Base-by-base conservation (phyloP, 805 yeast species). In the Lipomyces mesembrius region DNA sequence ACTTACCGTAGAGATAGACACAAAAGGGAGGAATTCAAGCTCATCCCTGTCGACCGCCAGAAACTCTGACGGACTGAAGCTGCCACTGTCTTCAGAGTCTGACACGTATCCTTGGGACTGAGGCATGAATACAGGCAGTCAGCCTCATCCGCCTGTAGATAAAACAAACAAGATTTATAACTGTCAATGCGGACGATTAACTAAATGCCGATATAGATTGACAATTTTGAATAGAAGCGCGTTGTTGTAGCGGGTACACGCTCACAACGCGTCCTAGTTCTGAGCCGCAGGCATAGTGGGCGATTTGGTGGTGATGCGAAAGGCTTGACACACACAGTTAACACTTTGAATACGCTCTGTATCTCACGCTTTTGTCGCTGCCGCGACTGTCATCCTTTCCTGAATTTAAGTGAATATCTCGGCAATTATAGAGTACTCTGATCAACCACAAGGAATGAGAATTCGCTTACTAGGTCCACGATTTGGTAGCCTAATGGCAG, bases 51-150 rank as follows among this genome's bases (percentile, higher is more conserved):
- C 67, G 49, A 9, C 20, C 14, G 27, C 56, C 20, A 8, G 29
- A 22, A 29, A 35, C 43, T 53, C 59, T 11, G 55, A 39, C 35
- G 22, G 22, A 55, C 56, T 56, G 25, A 57, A 62, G 22, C 49
- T 43, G 49, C 51, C 61, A 22, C 65, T 62, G 46, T 60, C 72
- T 51, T 69, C 72, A 29, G 72, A 65, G 54, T 70, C 72, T 11
- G 70, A 59, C 35, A 70, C 43, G 27, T 62, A 68, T 22, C 67
- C 72, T 3, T 55, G 53, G 34, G 53, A 57, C 25, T 46, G 29
- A 22, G 72, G 61, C 72, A 69, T 69, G 20, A 61, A 34, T 3
- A 20, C 29, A 14, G 27, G 34, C n/a, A 25, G 17, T 32, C 17
- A 56, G 52, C 59, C 9, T 56, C 59, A 32, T 56, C 49, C 29